A percentile compares a stretch with the other conserved stretches of the same genome.
Evolutionary conservation across 352 stramenopile species (phyloP).

Genomic region (Lagenidium giganteum): DNA sequence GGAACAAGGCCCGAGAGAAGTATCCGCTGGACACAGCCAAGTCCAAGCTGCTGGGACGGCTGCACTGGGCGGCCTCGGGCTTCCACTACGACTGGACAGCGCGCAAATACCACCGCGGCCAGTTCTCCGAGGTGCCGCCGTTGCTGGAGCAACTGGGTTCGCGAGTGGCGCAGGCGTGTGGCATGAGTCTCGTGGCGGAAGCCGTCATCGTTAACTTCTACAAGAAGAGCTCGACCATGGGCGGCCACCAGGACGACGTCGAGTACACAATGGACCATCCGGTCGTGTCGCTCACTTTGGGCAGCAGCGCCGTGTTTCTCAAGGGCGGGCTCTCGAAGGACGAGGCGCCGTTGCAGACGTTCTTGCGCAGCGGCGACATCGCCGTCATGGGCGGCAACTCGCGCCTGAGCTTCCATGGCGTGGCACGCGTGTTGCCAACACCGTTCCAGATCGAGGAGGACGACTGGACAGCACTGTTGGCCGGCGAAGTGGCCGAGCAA

Average conservation of each 20-base stretch:
- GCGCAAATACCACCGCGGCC: conserved; percentile 55
- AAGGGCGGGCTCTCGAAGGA: conserved; percentile 66
- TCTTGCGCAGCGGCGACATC: conserved; percentile 69
- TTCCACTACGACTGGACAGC: conserved; percentile 84
- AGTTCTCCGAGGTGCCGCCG: conserved; percentile 44
- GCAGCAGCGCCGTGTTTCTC: conserved; percentile 68
- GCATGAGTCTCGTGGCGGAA: conserved; percentile 45
- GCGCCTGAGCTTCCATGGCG: conserved; percentile 65
- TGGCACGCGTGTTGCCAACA: conserved; percentile 53
- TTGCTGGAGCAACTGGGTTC: conserved; percentile 35
- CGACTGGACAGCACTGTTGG: conserved; percentile 19
- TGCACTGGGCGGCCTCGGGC: conserved; percentile 66
- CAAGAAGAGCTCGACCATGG: conserved; percentile 72
- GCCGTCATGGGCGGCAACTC: conserved; percentile 56
- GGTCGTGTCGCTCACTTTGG: conserved; percentile 74
- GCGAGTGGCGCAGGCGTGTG: conserved; percentile 41
- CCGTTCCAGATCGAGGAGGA: conserved; percentile 24
- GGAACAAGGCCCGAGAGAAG: conserved; percentile 34
- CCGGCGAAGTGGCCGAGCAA: not conserved
- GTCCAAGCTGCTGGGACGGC: conserved; percentile 41
- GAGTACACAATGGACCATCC: conserved; percentile 81
- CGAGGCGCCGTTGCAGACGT: conserved; percentile 43
- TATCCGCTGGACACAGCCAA: conserved; percentile 31
- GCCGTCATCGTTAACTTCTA: conserved; percentile 85
- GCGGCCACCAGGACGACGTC: conserved; percentile 79